Conservation (phyloP, 176 grass and related monocot genomes). For the Bromus sterilis region DNA sequence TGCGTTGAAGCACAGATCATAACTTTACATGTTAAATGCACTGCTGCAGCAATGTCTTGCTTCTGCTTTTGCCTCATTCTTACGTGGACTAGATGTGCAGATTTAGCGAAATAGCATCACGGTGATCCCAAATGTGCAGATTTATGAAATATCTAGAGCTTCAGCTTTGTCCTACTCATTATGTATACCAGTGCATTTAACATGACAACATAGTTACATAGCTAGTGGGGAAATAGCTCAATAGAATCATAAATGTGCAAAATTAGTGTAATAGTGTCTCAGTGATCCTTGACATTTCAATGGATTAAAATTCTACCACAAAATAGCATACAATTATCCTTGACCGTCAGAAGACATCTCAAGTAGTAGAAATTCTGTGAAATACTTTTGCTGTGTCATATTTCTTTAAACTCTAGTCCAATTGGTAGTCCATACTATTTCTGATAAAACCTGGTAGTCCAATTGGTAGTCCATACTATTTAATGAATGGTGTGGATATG, state of each 20-base stretch:
- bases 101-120: background rate
- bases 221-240: background rate
- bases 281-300: background rate
- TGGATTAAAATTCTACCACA: background rate
- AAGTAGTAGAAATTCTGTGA: background rate
- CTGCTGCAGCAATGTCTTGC: background rate
- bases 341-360: background rate
- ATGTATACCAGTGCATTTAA: background rate
- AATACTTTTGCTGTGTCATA: background rate
- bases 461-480: no score
- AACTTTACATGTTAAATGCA: background rate
- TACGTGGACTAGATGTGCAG: background rate
- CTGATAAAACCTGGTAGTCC: no score
- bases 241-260: no score
- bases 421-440: background rate
- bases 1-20: background rate
- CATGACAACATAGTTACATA: background rate
- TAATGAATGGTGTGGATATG: no score
- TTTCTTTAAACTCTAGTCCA: background rate
- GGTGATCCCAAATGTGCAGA: background rate
- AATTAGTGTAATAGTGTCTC: no score
- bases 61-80: background rate
- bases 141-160: background rate
- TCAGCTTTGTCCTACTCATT: background rate
- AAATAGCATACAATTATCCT: background rate